Conservation (phyloP, 129 eudicot species). For the Daucus carota region DH1_v3.0 NC_030388.2:25495001-25495500, state of each 20-base stretch:
- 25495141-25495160: constrained; percentile 86
- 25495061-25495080: constrained; percentile 56
- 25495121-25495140: constrained; percentile 99
- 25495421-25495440: constrained; percentile 88
- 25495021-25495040: constrained; percentile 2
- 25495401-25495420: constrained; percentile 78
- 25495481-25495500: neutral
- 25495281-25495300: constrained; percentile 80
- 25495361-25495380: constrained; percentile 92
- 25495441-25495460: constrained; percentile 3
- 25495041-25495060: constrained; percentile 30
- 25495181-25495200: constrained; percentile 52
- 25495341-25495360: constrained; percentile 98
- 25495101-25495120: constrained; percentile 77
- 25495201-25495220: constrained; percentile 82
- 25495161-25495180: constrained; percentile 87
- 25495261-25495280: constrained; percentile 84
- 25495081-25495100: constrained; percentile 61
- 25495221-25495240: constrained; percentile 40
- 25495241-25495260: constrained; percentile 80
- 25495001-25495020: neutral
- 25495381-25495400: constrained; percentile 73
- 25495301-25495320: constrained; percentile 76
- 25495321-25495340: constrained; percentile 95
- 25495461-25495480: constrained; percentile 3